Conservation (phyloP, 371 early-diverging fungal genomes). For the Rhizopus sp. region DNA sequence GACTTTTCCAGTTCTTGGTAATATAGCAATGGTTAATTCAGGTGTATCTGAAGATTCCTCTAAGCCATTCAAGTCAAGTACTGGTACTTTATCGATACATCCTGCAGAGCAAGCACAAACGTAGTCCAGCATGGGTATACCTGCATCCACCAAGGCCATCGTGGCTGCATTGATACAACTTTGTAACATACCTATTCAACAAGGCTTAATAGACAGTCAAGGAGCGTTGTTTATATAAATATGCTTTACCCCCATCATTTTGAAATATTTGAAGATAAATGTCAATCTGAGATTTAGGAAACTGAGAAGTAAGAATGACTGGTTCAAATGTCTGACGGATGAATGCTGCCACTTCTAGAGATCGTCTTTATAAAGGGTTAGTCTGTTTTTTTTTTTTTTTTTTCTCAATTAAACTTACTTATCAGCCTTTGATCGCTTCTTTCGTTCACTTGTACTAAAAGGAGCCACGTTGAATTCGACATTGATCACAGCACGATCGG, state of each 20-base stretch:
- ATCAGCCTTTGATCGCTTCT: constrained; percentile 80
- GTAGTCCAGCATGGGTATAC: constrained; percentile 95
- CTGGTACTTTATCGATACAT: constrained; percentile 77
- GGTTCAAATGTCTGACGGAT: constrained; percentile 93
- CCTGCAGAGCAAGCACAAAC: constrained; percentile 96
- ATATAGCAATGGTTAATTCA: constrained; percentile 85
- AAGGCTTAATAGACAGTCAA: neutral
- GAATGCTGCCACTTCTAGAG: constrained; percentile 81
- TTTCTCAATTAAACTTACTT: constrained; percentile 52
- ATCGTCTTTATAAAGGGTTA: constrained; percentile 53
- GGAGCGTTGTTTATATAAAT: neutral
- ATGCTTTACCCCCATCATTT: constrained; percentile 80
- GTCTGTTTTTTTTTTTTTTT: neutral
- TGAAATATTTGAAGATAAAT: constrained; percentile 92
- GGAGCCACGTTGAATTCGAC: constrained; percentile 92
- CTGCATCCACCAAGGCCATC: constrained; percentile 96
- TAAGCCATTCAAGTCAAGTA: constrained; percentile 84
- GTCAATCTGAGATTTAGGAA: constrained; percentile 88
- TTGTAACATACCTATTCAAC: constrained; percentile 58
- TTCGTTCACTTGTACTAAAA: constrained; percentile 89
- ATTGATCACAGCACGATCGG: constrained; percentile 82
- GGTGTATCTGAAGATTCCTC: constrained; percentile 91
- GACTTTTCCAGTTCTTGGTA: constrained; percentile 84
- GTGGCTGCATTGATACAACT: constrained; percentile 93
- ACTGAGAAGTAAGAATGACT: constrained; percentile 74